These are phyloP conservation scores for Dothistroma septosporum DNA, from an alignment of 2,329 filamentous ascomycete species.

Conservation along the genomic window DNA sequence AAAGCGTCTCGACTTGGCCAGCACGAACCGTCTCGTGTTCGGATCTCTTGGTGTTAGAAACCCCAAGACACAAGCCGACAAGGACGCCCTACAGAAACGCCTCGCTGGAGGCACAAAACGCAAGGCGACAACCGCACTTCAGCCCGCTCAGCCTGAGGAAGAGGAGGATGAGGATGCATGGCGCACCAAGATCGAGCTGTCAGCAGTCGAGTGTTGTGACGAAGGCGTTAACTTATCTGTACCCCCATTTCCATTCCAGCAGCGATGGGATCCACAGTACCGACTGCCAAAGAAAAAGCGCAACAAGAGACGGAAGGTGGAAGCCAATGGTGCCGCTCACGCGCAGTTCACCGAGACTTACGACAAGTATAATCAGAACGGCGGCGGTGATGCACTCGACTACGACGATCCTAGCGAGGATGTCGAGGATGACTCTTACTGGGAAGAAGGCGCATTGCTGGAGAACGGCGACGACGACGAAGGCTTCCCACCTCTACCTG, in stretches of 20 bases:
- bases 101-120: conserved; percentile 35
- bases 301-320: conserved; percentile 53
- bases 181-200: conserved; percentile 68
- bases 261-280: conserved; percentile 77
- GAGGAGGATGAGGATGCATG: conserved; percentile 60
- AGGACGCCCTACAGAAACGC: conserved; percentile 57
- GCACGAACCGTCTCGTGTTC: conserved; percentile 65
- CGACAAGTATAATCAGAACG: conserved; percentile 37
- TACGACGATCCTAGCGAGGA: conserved; percentile 42
- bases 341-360: conserved; percentile 38
- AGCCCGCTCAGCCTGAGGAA: conserved; percentile 12
- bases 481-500: conserved; percentile 54
- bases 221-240: conserved; percentile 63
- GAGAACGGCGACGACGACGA: conserved; percentile 37
- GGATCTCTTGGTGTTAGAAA: conserved; percentile 66
- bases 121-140: conserved; percentile 1
- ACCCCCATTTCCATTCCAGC: conserved; percentile 84
- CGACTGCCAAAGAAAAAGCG: conserved; percentile 39
- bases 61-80: conserved; percentile 65
- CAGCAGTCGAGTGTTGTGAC: conserved; percentile 80
- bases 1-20: conserved; percentile 53
- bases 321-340: conserved; percentile 39
- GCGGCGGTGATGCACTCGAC: conserved; percentile 35
- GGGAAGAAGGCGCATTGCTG: conserved; percentile 29
- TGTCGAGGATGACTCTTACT: conserved; percentile 27